Percentiles rank a stretch among this genome's conserved stretches.
Conservation (phyloP, 148 eudicot genomes). For the Amaranthus palmeri region DNA sequence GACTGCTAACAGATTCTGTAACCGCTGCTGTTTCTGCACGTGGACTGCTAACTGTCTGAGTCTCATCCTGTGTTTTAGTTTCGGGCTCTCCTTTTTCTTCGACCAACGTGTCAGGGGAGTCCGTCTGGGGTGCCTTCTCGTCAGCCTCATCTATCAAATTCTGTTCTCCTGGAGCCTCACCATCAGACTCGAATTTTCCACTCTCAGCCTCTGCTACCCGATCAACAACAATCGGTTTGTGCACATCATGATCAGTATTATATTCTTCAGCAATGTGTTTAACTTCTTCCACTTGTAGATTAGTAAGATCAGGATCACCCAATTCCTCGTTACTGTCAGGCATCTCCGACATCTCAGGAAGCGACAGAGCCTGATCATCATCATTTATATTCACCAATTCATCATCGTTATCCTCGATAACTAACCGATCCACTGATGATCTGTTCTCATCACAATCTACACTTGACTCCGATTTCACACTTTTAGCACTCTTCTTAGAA, state of each 20-base stretch:
- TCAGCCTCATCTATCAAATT: slow-evolving; percentile 3
- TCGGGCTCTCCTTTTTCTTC: neutral
- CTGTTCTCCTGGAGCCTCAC: too few relatives aligned
- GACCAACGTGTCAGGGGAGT: neutral
- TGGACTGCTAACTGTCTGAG: slow-evolving; percentile 12
- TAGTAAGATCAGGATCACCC: slow-evolving; percentile 28
- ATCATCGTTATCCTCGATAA: neutral
- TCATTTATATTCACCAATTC: slow-evolving; percentile 22
- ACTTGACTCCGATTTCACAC: slow-evolving; percentile 32
- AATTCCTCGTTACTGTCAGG: slow-evolving; percentile 27
- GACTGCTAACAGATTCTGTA: neutral
- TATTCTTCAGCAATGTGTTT: neutral
- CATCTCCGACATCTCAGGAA: slow-evolving; percentile 49
- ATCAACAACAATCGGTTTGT: neutral
- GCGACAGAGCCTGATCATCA: slow-evolving; percentile 28
- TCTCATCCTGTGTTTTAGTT: too few relatives aligned
- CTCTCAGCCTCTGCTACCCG: neutral
- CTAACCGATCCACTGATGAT: too few relatives aligned
- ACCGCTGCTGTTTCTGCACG: neutral
- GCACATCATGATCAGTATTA: too few relatives aligned
- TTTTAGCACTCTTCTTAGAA: slow-evolving; percentile 30
- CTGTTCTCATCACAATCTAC: slow-evolving; percentile 12
- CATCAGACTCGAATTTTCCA: too few relatives aligned
- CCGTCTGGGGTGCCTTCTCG: neutral
- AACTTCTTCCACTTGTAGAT: neutral